These are phyloP conservation scores for Lactarius hengduanensis DNA, from an alignment of 768 basidiomycete genomes.

Conservation along the genomic window DNA sequence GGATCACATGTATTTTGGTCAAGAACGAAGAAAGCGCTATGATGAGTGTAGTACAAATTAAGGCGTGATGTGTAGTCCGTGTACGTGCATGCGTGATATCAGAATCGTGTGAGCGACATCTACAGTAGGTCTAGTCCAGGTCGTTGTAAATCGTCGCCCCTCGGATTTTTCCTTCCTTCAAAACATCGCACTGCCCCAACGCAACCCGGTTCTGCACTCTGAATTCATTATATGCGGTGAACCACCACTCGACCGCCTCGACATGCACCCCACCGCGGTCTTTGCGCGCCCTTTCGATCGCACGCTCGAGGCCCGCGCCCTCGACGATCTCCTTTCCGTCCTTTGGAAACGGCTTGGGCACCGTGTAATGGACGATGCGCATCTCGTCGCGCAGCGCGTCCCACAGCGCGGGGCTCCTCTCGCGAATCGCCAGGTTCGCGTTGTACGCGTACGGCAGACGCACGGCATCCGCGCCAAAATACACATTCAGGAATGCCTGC, in stretches of 20 bases:
- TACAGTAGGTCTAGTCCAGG: background rate
- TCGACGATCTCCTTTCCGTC: constrained; percentile 29
- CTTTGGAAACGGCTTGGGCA: constrained; percentile 34
- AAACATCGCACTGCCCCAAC: constrained; percentile 10
- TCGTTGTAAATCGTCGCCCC: background rate
- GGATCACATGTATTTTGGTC: background rate
- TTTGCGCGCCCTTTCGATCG: constrained; percentile 26
- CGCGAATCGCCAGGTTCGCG: constrained; percentile 40
- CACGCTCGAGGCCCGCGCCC: constrained; percentile 28
- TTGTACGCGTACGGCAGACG: constrained; percentile 41
- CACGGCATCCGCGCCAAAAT: constrained; percentile 37
- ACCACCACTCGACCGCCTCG: constrained; percentile 34
- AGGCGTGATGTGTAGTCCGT: background rate
- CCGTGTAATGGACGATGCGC: constrained; percentile 39
- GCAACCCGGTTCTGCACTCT: constrained; percentile 17
- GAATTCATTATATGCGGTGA: constrained; percentile 30
- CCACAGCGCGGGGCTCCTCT: constrained; percentile 36
- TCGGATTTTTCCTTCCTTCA: background rate
- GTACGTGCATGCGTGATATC: background rate
- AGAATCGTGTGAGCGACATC: background rate
- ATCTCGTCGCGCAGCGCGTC: constrained; percentile 33
- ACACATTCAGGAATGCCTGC: constrained; percentile 44
- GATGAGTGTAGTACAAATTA: background rate
- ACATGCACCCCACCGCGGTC: constrained; percentile 22
- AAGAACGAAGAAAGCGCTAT: background rate